phyloP scores from a whole-genome alignment of 1,284 basidiomycete species.

The Rhodotorula sp. region DNA sequence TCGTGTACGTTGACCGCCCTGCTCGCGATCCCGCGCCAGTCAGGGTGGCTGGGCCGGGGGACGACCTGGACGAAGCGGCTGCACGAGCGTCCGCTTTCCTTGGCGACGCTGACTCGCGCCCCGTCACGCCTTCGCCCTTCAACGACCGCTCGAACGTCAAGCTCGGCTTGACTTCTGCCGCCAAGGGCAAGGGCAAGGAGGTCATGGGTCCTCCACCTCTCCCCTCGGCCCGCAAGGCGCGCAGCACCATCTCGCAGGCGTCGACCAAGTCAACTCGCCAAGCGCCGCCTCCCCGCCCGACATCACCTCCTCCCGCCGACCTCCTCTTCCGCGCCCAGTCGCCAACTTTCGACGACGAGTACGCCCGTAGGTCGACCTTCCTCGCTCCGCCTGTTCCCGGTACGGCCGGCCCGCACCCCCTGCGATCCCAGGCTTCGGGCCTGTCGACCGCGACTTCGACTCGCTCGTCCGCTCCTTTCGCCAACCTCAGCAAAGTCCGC shows the following conservation, averaged over 20 bases:
- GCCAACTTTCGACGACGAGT: constrained; percentile 61
- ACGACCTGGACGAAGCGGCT: constrained; percentile 24
- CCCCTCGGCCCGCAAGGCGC: constrained; percentile 61
- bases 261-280: constrained; percentile 51
- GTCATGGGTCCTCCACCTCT: constrained; percentile 51
- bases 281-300: constrained; percentile 67
- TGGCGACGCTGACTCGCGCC: constrained; percentile 7
- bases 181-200: constrained; percentile 16
- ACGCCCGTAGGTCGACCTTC: constrained; percentile 25
- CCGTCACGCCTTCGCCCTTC: constrained; percentile 1
- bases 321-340: constrained; percentile 82
- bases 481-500: constrained; percentile 5
- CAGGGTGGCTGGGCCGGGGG: not conserved
- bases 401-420: not conserved
- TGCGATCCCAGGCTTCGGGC: constrained; percentile 17
- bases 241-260: constrained; percentile 44
- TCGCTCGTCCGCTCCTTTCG: constrained; percentile 7
- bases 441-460: constrained; percentile 14
- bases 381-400: constrained; percentile 21
- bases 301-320: constrained; percentile 82
- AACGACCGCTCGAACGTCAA: constrained; percentile 1
- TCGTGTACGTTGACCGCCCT: constrained; percentile 18
- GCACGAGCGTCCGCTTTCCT: constrained; percentile 32
- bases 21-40: constrained; percentile 1
- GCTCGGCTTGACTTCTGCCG: constrained; percentile 8